phyloP scores from a whole-genome alignment of 1,284 basidiomycete species.

The Volvariella surrecta region DNA sequence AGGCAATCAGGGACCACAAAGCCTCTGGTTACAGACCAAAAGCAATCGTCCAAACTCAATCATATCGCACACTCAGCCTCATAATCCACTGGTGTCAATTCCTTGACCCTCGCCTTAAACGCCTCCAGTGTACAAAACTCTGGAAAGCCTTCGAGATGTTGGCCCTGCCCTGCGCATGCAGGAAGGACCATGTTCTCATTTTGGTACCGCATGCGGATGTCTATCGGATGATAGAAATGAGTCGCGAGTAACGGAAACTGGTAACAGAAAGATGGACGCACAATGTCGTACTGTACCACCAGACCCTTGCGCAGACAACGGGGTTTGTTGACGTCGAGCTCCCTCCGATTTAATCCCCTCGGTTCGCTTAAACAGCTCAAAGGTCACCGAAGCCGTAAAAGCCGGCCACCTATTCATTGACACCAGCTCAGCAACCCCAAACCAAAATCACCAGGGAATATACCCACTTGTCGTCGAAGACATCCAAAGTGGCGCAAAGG shows the following conservation, averaged over 20 bases:
- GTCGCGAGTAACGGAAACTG: slow-evolving; percentile 2
- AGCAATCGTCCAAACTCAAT: background rate
- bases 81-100: slow-evolving; percentile 60
- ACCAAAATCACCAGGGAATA: background rate
- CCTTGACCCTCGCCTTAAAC: slow-evolving; percentile 53
- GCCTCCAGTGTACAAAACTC: slow-evolving; percentile 72
- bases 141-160: slow-evolving; percentile 64
- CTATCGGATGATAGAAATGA: slow-evolving; percentile 26
- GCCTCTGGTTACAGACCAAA: too few species aligned
- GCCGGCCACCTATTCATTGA: slow-evolving; percentile 53
- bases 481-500: slow-evolving; percentile 60
- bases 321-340: slow-evolving; percentile 9
- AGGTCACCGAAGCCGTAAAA: slow-evolving; percentile 65
- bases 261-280: slow-evolving; percentile 17
- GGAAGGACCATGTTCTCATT: slow-evolving; percentile 62
- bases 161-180: slow-evolving; percentile 54
- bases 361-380: slow-evolving; percentile 56
- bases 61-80: slow-evolving; percentile 44
- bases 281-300: slow-evolving; percentile 32
- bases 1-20: too few species aligned
- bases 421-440: background rate
- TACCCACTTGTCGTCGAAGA: slow-evolving; percentile 63
- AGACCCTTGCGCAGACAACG: slow-evolving; percentile 24
- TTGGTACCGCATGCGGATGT: slow-evolving; percentile 72
- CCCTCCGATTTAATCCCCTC: too few species aligned